Evolutionary conservation across 495 filamentous ascomycete species (phyloP), one percentile per base, ranked within the genome.

Genomic region (Neurospora sp.): DNA sequence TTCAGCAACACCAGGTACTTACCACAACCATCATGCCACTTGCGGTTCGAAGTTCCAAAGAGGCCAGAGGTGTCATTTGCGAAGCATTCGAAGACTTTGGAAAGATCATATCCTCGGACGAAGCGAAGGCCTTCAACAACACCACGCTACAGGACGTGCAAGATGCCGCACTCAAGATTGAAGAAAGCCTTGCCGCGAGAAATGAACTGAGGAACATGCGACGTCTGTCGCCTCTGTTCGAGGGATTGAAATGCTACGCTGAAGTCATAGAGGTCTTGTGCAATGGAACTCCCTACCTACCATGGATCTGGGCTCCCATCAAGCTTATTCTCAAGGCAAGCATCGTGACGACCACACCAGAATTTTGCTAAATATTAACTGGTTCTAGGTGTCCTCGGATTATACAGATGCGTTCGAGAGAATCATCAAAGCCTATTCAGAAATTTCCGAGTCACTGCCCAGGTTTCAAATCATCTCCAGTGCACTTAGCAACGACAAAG

Each of bases 271-370:
- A 85, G 20, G 73, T 81, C 8, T 72, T 85, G 9, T 85, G 84
- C 74, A 82, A 85, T 45, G 82, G 83, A 37, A 86, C 83, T 0
- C 81, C 81, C 0, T 86, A 80, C 73, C 74, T 86, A 3, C 79
- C 84, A 8, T 86, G 80, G 79, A 71, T 85, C 6, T 86, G 84
- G 84, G 84, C 84, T 12, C 84, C 84, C 4, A 79, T 86, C 40
- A 84, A 80, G 53, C 69, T 86, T 7, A 78, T 86, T 12, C 44
- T 86, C 1, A 76, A 80, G 77, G 82, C 83, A 68, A 8, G 40
- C 14, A 14, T 69, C 20, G 4, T 38, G 16, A 2, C 17, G 1
- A 12, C n/a, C 17, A 68, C 16, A 72, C 38, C 20, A 27, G 4
- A 7, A 17, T 37, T 6, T 31, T 1, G 17, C 69, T 0, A 1